A percentile compares a stretch with the other conserved stretches of the same genome.
Evolutionary conservation across 805 yeast genomes (phyloP).

Genomic region (Starmerella geochares): DNA sequence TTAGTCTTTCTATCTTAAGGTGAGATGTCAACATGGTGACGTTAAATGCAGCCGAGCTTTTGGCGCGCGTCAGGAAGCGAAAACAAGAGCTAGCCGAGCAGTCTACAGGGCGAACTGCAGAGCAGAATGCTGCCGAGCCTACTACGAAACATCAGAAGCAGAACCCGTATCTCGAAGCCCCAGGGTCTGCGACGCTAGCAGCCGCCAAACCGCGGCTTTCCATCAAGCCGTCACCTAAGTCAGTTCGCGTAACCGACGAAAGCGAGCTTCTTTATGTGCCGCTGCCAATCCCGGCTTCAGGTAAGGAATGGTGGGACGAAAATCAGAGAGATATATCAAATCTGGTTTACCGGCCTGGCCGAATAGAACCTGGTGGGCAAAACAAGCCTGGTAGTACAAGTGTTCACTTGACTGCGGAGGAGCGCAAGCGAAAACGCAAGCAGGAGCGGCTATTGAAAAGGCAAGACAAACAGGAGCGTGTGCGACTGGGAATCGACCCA

Average conservation of each 20-base stretch:
- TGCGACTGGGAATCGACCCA: conserved; percentile 70
- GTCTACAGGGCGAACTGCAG: conserved; percentile 17
- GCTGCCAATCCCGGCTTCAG: conserved; percentile 27
- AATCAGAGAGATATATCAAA: not conserved
- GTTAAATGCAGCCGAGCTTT: conserved; percentile 18
- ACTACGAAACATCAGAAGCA: not conserved
- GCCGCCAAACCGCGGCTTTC: conserved; percentile 35
- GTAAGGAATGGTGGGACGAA: conserved; percentile 1
- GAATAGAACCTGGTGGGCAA: not conserved
- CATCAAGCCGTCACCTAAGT: conserved; percentile 35
- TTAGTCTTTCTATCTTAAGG: not conserved
- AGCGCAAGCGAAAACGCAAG: conserved; percentile 60
- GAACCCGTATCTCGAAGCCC: conserved; percentile 28
- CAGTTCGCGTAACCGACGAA: conserved; percentile 32
- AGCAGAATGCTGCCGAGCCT: not conserved
- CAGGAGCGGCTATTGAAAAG: conserved; percentile 53
- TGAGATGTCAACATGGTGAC: not conserved
- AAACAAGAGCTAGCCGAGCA: conserved; percentile 17
- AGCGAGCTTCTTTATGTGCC: conserved; percentile 29
- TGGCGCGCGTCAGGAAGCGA: conserved; percentile 23
- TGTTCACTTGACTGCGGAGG: conserved; percentile 37
- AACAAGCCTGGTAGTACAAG: conserved; percentile 24
- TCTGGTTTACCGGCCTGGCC: not conserved
- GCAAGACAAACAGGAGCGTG: conserved; percentile 65
- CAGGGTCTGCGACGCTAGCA: conserved; percentile 58